These are phyloP conservation scores for Nakazawaea ishiwadae DNA, from an alignment of 805 yeast species.

Conservation along the genomic window DNA sequence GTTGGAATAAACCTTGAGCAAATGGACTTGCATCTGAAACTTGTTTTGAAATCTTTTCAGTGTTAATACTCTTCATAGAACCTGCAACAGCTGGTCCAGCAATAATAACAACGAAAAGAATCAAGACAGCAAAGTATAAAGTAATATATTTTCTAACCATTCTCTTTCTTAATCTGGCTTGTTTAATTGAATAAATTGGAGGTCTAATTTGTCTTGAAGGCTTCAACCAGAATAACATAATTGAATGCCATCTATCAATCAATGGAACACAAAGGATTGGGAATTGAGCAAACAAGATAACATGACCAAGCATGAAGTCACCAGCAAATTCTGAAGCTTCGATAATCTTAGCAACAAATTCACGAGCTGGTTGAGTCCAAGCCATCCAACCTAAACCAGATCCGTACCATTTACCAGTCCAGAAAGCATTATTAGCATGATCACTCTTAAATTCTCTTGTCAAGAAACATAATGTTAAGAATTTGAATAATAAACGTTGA, in stretches of 20 bases:
- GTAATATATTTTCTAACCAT: constrained; percentile 93
- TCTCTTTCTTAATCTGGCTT: constrained; percentile 93
- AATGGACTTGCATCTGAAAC: constrained; percentile 22
- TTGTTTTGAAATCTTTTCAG: constrained; percentile 20
- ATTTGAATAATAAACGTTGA: constrained; percentile 84
- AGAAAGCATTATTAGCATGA: constrained; percentile 95
- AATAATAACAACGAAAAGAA: constrained; percentile 69
- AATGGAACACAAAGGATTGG: constrained; percentile 84
- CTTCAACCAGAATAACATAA: constrained; percentile 97
- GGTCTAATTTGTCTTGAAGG: constrained; percentile 97
- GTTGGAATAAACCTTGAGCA: constrained; percentile 77
- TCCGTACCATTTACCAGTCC: constrained; percentile 99
- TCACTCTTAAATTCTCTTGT: constrained; percentile 97
- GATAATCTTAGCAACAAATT: constrained; percentile 87
- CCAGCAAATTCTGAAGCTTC: constrained; percentile 96
- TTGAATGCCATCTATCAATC: constrained; percentile 96
- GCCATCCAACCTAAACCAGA: constrained; percentile 91
- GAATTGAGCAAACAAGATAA: constrained; percentile 80
- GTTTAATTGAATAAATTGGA: constrained; percentile 94
- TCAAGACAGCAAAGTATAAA: constrained; percentile 67
- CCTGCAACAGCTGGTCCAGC: constrained; percentile 90
- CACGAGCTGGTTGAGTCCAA: constrained; percentile 93
- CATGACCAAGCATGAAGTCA: constrained; percentile 91
- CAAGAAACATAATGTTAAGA: constrained; percentile 70
- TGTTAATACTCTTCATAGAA: constrained; percentile 35